Percentiles rank a stretch among this genome's conserved stretches.
phyloP scores from a whole-genome alignment of 1,284 basidiomycete genomes.

The Meripilus lineatus region DNA sequence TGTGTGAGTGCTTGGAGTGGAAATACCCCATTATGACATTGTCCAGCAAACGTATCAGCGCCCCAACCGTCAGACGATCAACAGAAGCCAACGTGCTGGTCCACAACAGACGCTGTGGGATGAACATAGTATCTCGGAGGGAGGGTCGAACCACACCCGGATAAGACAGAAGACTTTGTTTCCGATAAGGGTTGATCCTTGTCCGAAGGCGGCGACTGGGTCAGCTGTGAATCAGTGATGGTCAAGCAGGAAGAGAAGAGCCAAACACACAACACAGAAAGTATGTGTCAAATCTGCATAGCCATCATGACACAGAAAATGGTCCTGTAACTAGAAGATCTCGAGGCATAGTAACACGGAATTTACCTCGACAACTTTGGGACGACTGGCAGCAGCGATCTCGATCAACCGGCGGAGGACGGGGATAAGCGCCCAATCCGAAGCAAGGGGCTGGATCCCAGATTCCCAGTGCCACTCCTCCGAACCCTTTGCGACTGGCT shows the following conservation, averaged over 20 bases:
- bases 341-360: too few species aligned
- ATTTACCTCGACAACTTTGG: too few species aligned
- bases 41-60: neutral
- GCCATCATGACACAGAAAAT: slow-evolving; percentile 43
- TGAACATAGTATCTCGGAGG: neutral
- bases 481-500: too few species aligned
- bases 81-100: slow-evolving; percentile 29
- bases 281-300: slow-evolving; percentile 45
- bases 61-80: neutral
- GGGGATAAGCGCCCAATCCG: too few species aligned
- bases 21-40: slow-evolving; percentile 6
- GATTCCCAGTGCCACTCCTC: too few species aligned
- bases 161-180: slow-evolving; percentile 36
- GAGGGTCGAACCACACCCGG: slow-evolving; percentile 36
- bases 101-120: slow-evolving; percentile 32
- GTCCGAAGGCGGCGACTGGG: too few species aligned
- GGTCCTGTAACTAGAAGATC: too few species aligned
- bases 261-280: slow-evolving; percentile 35
- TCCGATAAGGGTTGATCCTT: slow-evolving; percentile 36
- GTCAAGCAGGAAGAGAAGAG: too few species aligned
- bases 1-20: slow-evolving; percentile 1
- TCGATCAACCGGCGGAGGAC: too few species aligned
- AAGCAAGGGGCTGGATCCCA: too few species aligned
- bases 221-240: too few species aligned
- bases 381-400: too few species aligned